A percentile compares a stretch with the other conserved stretches of the same genome.
phyloP scores from a whole-genome alignment of 106 monocot species.

The Acorus gramineus region DNA sequence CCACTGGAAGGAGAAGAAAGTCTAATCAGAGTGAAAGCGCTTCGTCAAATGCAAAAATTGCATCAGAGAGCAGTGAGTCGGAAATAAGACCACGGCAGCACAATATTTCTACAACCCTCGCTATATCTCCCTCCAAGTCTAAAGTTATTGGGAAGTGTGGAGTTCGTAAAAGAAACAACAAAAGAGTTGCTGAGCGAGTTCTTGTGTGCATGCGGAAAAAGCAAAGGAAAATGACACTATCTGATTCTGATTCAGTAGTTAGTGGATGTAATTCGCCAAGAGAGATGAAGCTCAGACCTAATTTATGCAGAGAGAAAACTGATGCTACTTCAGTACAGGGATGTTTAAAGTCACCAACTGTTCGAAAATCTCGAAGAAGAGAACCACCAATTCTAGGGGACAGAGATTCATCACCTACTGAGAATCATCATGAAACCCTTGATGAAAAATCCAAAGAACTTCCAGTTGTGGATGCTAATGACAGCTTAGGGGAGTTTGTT shows the following conservation, averaged over 20 bases:
- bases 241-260: slow-evolving; percentile 62
- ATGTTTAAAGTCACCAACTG: slow-evolving; percentile 16
- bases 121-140: slow-evolving; percentile 36
- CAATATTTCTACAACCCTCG: slow-evolving; percentile 14
- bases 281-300: slow-evolving; percentile 56
- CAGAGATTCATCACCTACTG: slow-evolving; percentile 19
- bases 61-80: slow-evolving; percentile 80
- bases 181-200: slow-evolving; percentile 80
- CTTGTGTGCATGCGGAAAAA: slow-evolving; percentile 64
- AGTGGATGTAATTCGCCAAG: slow-evolving; percentile 28
- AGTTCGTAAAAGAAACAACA: slow-evolving; percentile 46
- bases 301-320: slow-evolving; percentile 37
- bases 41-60: slow-evolving; percentile 74
- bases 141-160: slow-evolving; percentile 37
- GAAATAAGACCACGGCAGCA: slow-evolving; percentile 44
- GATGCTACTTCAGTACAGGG: slow-evolving; percentile 31
- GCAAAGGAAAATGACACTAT: slow-evolving; percentile 47
- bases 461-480: slow-evolving; percentile 26
- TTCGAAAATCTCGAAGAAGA: slow-evolving; percentile 40
- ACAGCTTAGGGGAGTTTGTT: slow-evolving; percentile 57
- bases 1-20: slow-evolving; percentile 32
- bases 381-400: slow-evolving; percentile 15
- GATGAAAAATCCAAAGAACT: slow-evolving; percentile 27
- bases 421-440: slow-evolving; percentile 20
- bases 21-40: slow-evolving; percentile 66